A percentile compares a stretch with the other conserved stretches of the same genome.
phyloP scores from a whole-genome alignment of 805 yeast species.

The Pichia eremophila region DNA sequence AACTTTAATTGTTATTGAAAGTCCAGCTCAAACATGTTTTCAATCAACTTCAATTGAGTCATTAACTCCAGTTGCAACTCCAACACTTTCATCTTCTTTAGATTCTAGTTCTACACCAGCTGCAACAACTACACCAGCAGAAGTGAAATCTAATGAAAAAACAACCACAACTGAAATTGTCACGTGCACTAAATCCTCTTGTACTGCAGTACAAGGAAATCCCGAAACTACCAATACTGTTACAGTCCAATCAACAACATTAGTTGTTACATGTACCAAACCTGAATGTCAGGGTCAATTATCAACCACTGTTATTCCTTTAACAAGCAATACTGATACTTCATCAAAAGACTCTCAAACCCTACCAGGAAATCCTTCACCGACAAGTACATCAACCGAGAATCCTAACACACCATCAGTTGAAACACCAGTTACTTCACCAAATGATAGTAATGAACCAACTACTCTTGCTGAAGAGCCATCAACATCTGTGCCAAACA shows the following conservation, averaged over 20 bases:
- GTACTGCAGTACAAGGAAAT: not conserved
- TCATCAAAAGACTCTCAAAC: not conserved
- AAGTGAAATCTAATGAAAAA: not conserved
- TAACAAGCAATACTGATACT: not conserved
- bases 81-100: not conserved
- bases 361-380: no score
- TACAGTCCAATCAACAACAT: not conserved
- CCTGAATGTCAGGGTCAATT: not conserved
- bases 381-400: no score
- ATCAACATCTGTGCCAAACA: not conserved
- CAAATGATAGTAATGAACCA: not conserved
- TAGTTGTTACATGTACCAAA: not conserved
- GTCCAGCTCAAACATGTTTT: not conserved
- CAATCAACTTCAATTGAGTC: not conserved
- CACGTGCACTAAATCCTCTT: not conserved
- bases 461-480: not conserved
- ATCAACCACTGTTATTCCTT: not conserved
- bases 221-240: not conserved
- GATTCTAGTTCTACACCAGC: not conserved
- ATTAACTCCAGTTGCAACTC: not conserved
- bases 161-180: not conserved
- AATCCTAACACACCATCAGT: no score
- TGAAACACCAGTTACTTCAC: no score
- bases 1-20: conserved; percentile 2
- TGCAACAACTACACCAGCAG: not conserved